Evolutionary conservation across 139 green algal species (phyloP).

Genomic region (Chlamydomonas sp.): DNA sequence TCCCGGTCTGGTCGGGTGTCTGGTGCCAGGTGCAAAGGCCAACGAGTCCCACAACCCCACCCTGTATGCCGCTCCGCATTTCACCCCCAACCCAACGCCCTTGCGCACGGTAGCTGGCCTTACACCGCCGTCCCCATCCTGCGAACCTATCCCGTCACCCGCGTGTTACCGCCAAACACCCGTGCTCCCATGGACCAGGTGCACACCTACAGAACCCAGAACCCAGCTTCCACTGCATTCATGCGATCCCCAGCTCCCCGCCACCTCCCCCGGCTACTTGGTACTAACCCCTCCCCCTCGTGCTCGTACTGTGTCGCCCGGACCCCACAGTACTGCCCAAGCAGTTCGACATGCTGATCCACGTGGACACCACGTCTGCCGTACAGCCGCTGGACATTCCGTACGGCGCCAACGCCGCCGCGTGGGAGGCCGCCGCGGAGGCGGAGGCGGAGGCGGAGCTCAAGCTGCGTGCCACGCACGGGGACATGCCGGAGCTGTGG

Average conservation of each 20-base stretch:
- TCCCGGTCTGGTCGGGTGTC: no score
- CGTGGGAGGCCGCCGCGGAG: no score
- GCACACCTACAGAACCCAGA: no score
- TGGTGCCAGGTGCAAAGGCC: no score
- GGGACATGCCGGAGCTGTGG: constrained; percentile 33
- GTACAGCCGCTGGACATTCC: constrained; percentile 11
- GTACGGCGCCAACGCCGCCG: neutral
- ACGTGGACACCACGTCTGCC: constrained; percentile 55
- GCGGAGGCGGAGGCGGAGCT: neutral
- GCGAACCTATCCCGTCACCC: no score
- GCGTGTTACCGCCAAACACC: no score
- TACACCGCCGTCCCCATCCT: no score
- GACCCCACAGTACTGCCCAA: constrained; percentile 31
- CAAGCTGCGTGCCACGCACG: neutral
- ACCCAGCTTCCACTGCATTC: neutral
- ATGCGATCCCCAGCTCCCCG: neutral
- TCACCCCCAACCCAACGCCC: no score
- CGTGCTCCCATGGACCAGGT: no score
- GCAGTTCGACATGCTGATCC: constrained; percentile 71
- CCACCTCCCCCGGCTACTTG: neutral
- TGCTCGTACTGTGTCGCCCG: neutral
- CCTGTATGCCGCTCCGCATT: no score
- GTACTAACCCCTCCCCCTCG: neutral
- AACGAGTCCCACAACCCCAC: no score
- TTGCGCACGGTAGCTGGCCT: no score